Base-by-base conservation (phyloP, 2,329 filamentous ascomycete genomes). In the Cladosporium sp. region DNA sequence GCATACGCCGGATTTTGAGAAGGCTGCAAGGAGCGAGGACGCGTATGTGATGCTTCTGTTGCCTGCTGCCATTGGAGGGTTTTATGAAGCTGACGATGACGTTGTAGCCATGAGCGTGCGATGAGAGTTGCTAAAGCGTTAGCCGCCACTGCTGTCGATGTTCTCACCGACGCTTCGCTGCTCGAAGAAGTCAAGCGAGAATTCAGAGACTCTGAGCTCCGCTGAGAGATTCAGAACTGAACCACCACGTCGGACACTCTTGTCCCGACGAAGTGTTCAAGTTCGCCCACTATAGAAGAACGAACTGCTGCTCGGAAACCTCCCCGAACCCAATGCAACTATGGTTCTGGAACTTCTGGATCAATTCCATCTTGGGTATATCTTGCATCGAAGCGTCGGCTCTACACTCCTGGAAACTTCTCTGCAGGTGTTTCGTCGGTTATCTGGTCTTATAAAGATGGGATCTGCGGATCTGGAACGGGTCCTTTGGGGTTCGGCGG, bases 1-100 rank as follows among this genome's bases (percentile, higher is more conserved):
- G n/a, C 78, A 80, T 62, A 80, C 73, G n/a, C 76, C 77, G 12
- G 78, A 80, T 60, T 80, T 80, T 65, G 77, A 76, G 65, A 72
- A 70, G 32, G 77, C 78, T 54, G 74, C 75, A 1, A 72, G 77
- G 57, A 80, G 74, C 1, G 71, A 72, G 59, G 77, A 77, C 49
- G 75, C 78, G 8, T 79, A 80, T 70, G 69, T 59, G 32, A 68
- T 71, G 14, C 72, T 69, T 78, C 66, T 73, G 26, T 38, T 44
- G 30, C 7, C 10, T 26, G 2, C 11, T 28, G 30, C 44, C 5
- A 26, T 41, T 34, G n/a, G 28, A 21, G 10, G 10, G 12, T 47
- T 3, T 3, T 14, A 44, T 14, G 28, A 41, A 52, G 60, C 60
- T 63, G 14, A 63, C 34, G 41, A n/a, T 10, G 3, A 30, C 7